Percentiles rank a stretch among this genome's conserved stretches.
Conservation (phyloP, 306 rosid species). For the Cucurbita maxima region DNA sequence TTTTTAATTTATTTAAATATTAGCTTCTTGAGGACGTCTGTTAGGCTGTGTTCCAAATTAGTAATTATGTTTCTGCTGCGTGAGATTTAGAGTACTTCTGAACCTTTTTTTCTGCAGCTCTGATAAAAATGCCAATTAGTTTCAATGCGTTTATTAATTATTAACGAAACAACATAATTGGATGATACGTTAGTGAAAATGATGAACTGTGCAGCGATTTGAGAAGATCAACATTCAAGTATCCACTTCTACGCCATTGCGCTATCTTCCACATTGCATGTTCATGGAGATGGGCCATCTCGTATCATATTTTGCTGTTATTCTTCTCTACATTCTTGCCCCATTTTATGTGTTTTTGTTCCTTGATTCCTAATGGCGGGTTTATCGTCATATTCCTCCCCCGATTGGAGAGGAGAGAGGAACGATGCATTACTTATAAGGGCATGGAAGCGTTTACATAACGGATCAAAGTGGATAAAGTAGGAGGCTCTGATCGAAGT, state of each 20-base stretch:
- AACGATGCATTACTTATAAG: too few species aligned
- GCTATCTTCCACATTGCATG: neutral
- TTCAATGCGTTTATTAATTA: neutral
- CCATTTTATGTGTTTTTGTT: neutral
- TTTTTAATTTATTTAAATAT: neutral
- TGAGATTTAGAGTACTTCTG: neutral
- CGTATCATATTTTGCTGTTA: neutral
- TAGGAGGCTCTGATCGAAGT: too few species aligned
- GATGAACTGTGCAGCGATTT: neutral
- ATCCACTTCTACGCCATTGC: neutral
- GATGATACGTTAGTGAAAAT: neutral
- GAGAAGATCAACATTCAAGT: neutral
- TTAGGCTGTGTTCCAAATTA: conserved; percentile 9
- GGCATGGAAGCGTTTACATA: too few species aligned
- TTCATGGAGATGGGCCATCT: neutral
- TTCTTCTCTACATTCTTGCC: neutral
- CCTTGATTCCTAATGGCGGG: conserved; percentile 47
- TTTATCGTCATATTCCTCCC: conserved; percentile 47
- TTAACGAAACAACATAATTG: neutral
- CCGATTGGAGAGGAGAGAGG: neutral
- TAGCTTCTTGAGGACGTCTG: conserved; percentile 4
- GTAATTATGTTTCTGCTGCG: conserved; percentile 5
- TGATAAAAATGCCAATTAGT: neutral
- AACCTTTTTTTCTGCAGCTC: neutral
- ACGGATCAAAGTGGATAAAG: too few species aligned